Percentiles rank a stretch among this genome's conserved stretches.
Evolutionary conservation across 768 basidiomycete species (phyloP).

Genomic region (Termitomyces sp.): DNA sequence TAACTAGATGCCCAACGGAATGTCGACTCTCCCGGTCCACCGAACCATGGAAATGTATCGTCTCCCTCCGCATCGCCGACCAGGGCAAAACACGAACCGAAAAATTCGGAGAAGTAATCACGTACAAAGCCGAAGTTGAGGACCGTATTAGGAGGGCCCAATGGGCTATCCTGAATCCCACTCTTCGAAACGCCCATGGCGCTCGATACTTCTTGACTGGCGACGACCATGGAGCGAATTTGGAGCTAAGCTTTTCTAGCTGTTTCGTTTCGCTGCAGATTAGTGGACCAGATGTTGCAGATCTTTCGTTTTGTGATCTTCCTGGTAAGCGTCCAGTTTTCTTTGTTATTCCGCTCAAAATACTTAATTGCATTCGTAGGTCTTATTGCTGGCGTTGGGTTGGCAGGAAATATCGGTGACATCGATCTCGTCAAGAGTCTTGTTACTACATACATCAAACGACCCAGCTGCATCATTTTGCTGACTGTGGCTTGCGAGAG

Average conservation of each 20-base stretch:
- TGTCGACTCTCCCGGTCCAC: constrained; percentile 44
- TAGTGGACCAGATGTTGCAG: constrained; percentile 54
- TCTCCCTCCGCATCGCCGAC: constrained; percentile 43
- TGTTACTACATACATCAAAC: constrained; percentile 54
- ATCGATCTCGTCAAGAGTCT: constrained; percentile 59
- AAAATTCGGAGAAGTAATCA: constrained; percentile 45
- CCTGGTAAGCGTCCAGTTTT: constrained; percentile 37
- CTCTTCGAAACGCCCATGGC: constrained; percentile 11
- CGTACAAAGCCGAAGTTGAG: constrained; percentile 51
- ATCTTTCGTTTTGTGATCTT: constrained; percentile 63
- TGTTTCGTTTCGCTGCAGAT: constrained; percentile 59
- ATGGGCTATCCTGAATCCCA: constrained; percentile 61
- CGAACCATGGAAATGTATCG: constrained; percentile 44
- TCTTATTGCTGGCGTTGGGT: constrained; percentile 54
- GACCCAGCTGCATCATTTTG: constrained; percentile 59
- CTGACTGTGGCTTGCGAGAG: constrained; percentile 64
- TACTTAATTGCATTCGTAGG: constrained; percentile 31
- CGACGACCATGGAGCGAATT: constrained; percentile 23
- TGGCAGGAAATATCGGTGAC: constrained; percentile 46
- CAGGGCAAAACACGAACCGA: constrained; percentile 34
- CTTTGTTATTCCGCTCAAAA: neutral
- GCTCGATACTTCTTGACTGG: constrained; percentile 33
- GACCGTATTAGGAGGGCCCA: constrained; percentile 67
- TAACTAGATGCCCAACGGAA: constrained; percentile 51
- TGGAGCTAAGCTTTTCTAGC: constrained; percentile 41